These are phyloP conservation scores for Thermochaetoides thermophila DNA, from an alignment of 495 filamentous ascomycete species.

Conservation along the genomic window DNA sequence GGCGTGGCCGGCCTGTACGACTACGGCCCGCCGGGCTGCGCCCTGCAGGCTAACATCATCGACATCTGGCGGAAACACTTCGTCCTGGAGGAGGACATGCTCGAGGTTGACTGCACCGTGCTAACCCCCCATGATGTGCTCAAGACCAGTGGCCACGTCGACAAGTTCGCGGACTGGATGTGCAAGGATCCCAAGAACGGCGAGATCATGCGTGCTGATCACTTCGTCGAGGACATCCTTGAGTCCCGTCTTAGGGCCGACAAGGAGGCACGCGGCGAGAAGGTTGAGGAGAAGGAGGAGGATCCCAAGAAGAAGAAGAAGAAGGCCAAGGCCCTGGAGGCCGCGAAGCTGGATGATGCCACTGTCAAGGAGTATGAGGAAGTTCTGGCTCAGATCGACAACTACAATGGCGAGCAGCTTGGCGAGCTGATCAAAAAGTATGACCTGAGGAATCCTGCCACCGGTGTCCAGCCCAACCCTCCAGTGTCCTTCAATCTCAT, in stretches of 20 bases:
- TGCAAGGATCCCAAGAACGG: slow-evolving; percentile 97
- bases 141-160: slow-evolving; percentile 93
- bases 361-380: slow-evolving; percentile 59
- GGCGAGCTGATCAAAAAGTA: slow-evolving; percentile 57
- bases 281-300: slow-evolving; percentile 48
- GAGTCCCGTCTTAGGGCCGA: slow-evolving; percentile 70
- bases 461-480: slow-evolving; percentile 39
- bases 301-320: slow-evolving; percentile 36
- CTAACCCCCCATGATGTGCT: slow-evolving; percentile 79
- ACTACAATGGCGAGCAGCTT: slow-evolving; percentile 57
- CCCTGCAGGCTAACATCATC: slow-evolving; percentile 71
- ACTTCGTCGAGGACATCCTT: slow-evolving; percentile 86
- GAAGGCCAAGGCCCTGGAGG: slow-evolving; percentile 41
- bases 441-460: slow-evolving; percentile 52
- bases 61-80: slow-evolving; percentile 91
- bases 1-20: slow-evolving; percentile 77
- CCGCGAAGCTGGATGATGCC: slow-evolving; percentile 49
- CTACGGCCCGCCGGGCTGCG: slow-evolving; percentile 70
- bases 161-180: slow-evolving; percentile 98
- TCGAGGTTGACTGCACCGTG: slow-evolving; percentile 76
- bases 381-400: slow-evolving; percentile 60
- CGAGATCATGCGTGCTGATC: slow-evolving; percentile 90
- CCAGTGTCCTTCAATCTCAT: slow-evolving; percentile 68
- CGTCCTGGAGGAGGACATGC: slow-evolving; percentile 74
- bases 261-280: slow-evolving; percentile 61